Percentiles rank a stretch among this genome's conserved stretches.
phyloP scores from a whole-genome alignment of 1,284 basidiomycete genomes.

The Sanghuangporus weigelae region DNA sequence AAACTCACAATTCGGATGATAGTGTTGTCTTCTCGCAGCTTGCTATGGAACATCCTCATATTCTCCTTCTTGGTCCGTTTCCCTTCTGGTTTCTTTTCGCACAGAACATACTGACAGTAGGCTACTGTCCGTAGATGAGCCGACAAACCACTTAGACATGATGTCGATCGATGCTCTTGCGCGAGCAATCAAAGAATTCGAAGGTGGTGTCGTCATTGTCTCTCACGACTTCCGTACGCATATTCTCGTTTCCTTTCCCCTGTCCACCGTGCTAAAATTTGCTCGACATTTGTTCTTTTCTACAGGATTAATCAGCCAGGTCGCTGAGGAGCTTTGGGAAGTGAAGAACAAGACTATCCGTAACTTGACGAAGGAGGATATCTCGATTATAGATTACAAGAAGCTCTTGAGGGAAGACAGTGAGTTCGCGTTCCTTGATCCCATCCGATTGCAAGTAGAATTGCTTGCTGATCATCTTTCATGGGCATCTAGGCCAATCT shows the following conservation, averaged over 20 bases:
- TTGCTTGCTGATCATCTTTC: background rate
- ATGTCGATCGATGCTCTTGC: conserved; percentile 95
- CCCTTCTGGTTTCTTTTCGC: conserved; percentile 8
- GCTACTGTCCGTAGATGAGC: conserved; percentile 51
- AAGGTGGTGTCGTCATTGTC: conserved; percentile 96
- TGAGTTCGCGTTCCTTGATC: conserved; percentile 25
- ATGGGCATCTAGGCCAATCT: conserved; percentile 32
- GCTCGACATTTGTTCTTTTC: background rate
- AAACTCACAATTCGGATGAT: background rate
- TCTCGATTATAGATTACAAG: conserved; percentile 91
- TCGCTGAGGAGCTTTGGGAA: conserved; percentile 98
- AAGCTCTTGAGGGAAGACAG: conserved; percentile 68
- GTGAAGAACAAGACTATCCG: conserved; percentile 92
- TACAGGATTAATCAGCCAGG: conserved; percentile 84
- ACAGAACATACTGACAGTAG: background rate
- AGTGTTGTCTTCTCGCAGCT: conserved; percentile 91
- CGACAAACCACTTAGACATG: conserved; percentile 95
- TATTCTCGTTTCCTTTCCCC: conserved; percentile 17
- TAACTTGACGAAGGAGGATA: conserved; percentile 87
- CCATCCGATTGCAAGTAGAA: background rate
- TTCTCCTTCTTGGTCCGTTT: conserved; percentile 72
- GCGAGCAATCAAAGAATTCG: conserved; percentile 91
- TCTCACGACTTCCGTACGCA: conserved; percentile 91
- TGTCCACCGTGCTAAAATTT: background rate
- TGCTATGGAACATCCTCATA: conserved; percentile 91